These are phyloP conservation scores for Boletus insuetus DNA, from an alignment of 768 basidiomycete species.

Conservation along the genomic window DNA sequence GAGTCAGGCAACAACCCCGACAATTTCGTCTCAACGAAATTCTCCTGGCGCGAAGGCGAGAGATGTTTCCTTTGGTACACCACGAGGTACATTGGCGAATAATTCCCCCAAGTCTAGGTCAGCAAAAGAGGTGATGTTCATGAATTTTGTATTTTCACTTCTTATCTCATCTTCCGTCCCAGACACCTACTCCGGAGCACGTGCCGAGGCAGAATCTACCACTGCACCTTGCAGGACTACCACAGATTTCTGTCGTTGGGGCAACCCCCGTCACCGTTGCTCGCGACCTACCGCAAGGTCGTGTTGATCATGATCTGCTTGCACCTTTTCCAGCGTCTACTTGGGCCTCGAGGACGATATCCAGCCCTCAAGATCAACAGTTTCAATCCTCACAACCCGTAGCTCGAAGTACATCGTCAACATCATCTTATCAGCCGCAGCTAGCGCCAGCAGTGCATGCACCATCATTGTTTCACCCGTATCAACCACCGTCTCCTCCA, in stretches of 20 bases:
- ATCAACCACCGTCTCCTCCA: constrained; percentile 21
- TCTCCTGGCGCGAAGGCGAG: constrained; percentile 15
- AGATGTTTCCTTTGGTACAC: constrained; percentile 19
- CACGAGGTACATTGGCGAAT: constrained; percentile 20
- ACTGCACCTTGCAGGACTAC: constrained; percentile 15
- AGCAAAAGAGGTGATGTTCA: constrained; percentile 26
- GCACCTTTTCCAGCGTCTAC: constrained; percentile 29
- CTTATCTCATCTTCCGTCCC: constrained; percentile 6
- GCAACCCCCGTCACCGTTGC: constrained; percentile 24
- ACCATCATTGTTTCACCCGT: constrained; percentile 25
- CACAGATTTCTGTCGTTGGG: constrained; percentile 32
- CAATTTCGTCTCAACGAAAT: constrained; percentile 24
- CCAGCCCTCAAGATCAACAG: constrained; percentile 23
- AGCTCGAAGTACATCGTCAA: constrained; percentile 7
- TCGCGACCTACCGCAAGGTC: constrained; percentile 23
- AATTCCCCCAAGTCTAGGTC: constrained; percentile 23
- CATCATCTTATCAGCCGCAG: constrained; percentile 16
- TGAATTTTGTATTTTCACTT: neutral
- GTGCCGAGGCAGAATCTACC: constrained; percentile 7
- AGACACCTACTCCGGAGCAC: constrained; percentile 25
- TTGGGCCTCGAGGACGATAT: constrained; percentile 22
- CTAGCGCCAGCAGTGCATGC: constrained; percentile 7
- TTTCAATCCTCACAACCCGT: constrained; percentile 10
- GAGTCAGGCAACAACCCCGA: constrained; percentile 21
- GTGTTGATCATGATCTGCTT: constrained; percentile 24